These are phyloP conservation scores for Leucocoprinus birnbaumii DNA, from an alignment of 768 basidiomycete genomes.

Conservation along the genomic window DNA sequence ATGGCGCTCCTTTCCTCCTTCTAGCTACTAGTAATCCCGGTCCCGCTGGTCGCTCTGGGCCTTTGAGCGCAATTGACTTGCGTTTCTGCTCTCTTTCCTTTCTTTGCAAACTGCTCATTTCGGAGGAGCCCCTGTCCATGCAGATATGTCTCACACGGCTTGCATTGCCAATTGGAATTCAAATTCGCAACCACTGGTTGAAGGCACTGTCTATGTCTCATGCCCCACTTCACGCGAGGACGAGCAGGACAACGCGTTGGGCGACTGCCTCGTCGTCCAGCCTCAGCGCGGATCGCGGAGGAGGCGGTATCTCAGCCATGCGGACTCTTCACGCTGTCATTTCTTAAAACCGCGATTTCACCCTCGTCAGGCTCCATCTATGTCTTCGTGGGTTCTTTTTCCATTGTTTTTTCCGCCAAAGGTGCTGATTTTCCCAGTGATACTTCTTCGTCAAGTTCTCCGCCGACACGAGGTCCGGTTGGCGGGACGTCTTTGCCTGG, in stretches of 20 bases:
- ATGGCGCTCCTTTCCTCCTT: neutral
- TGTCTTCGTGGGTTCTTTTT: neutral
- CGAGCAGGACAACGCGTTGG: neutral
- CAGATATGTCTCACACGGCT: neutral
- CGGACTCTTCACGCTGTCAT: neutral
- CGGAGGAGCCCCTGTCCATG: too few relatives aligned
- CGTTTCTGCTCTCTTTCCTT: neutral
- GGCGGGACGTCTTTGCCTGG: too few relatives aligned
- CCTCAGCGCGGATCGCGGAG: neutral
- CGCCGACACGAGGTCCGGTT: too few relatives aligned
- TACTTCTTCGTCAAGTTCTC: neutral
- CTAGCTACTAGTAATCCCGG: neutral
- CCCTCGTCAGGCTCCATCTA: neutral
- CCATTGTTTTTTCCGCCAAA: neutral
- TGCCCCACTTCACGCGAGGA: neutral
- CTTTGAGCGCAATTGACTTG: constrained; percentile 16
- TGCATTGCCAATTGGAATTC: neutral
- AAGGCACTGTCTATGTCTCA: neutral
- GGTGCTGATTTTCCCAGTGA: neutral
- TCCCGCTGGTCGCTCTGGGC: constrained; percentile 11
- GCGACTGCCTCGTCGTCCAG: too few relatives aligned
- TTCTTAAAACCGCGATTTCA: too few relatives aligned
- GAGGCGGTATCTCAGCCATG: neutral
- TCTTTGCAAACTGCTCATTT: too few relatives aligned
- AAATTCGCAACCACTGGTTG: too few relatives aligned